phyloP scores from a whole-genome alignment of 768 basidiomycete genomes.

The Macrolepiota albuminosa region DNA sequence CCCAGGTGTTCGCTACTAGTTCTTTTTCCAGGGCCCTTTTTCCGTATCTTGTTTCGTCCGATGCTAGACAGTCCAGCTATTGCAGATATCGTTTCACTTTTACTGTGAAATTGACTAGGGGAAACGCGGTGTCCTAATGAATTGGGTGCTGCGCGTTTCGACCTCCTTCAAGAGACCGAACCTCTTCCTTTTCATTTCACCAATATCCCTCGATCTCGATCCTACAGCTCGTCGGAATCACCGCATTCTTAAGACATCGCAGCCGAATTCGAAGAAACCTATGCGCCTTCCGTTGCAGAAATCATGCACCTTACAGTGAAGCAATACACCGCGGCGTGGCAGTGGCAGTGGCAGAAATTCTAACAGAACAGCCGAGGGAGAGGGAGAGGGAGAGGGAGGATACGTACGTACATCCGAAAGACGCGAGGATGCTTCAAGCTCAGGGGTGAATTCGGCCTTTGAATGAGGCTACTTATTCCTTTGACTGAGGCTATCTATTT shows the following conservation, averaged over 20 bases:
- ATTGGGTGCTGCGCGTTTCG: conserved; percentile 91
- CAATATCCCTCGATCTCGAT: conserved; percentile 81
- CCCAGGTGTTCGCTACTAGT: no score
- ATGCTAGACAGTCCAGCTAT: no score
- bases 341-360: conserved; percentile 59
- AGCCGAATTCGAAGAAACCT: conserved; percentile 90
- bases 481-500: neutral
- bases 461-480: no score
- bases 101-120: conserved; percentile 71
- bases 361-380: conserved; percentile 66
- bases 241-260: conserved; percentile 85
- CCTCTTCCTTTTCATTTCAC: conserved; percentile 67
- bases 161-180: conserved; percentile 75
- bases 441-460: neutral
- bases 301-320: conserved; percentile 78
- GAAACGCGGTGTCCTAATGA: conserved; percentile 84
- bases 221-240: conserved; percentile 87
- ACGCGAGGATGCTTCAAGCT: conserved; percentile 31
- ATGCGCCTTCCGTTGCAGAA: conserved; percentile 79
- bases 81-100: no score
- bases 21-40: no score
- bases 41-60: no score
- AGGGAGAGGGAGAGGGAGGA: no score
- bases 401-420: conserved; percentile 61
- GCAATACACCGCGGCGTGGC: conserved; percentile 44